A percentile compares a stretch with the other conserved stretches of the same genome.
These are phyloP conservation scores for Huntiella bhutanensis DNA, from an alignment of 2,329 filamentous ascomycete species.

Conservation along the genomic window DNA sequence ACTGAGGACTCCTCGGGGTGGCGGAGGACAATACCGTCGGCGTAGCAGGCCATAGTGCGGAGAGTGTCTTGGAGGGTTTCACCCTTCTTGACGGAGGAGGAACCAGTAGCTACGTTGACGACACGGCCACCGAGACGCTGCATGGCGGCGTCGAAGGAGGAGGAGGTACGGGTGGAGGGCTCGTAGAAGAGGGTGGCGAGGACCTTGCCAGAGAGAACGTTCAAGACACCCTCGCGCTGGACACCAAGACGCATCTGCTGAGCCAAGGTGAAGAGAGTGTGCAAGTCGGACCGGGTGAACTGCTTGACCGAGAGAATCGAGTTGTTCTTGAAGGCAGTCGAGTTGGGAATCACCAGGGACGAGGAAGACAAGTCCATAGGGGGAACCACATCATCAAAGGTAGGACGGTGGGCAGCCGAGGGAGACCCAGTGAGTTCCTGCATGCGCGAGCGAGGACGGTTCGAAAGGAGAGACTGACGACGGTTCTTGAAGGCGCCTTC, in stretches of 20 bases:
- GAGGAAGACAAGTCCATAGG: slow-evolving; percentile 7
- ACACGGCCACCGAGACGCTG: slow-evolving; percentile 85
- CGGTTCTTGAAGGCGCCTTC: slow-evolving; percentile 14
- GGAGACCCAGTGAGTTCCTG: slow-evolving; percentile 6
- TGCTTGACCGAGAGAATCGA: slow-evolving; percentile 86
- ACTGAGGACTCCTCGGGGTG: slow-evolving; percentile 72
- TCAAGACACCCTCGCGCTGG: slow-evolving; percentile 74
- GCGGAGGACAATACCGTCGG: slow-evolving; percentile 86
- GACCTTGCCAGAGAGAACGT: slow-evolving; percentile 69
- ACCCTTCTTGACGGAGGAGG: slow-evolving; percentile 84
- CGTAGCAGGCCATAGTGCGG: slow-evolving; percentile 83
- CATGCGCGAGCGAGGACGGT: slow-evolving; percentile 8
- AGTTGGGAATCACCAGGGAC: slow-evolving; percentile 19
- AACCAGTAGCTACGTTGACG: slow-evolving; percentile 59
- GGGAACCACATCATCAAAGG: slow-evolving; percentile 9
- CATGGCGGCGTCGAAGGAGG: slow-evolving; percentile 96
- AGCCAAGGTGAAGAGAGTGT: slow-evolving; percentile 86
- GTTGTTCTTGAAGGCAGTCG: slow-evolving; percentile 60
- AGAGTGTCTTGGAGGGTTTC: slow-evolving; percentile 87
- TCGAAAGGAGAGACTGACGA: slow-evolving; percentile 17
- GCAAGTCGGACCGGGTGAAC: slow-evolving; percentile 72
- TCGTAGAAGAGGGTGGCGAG: slow-evolving; percentile 94
- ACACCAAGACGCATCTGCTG: slow-evolving; percentile 96
- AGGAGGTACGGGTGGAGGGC: slow-evolving; percentile 85
- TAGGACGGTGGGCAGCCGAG: not conserved